Percentiles rank a stretch among this genome's conserved stretches.
These are phyloP conservation scores for Termitomyces sp. DNA, from an alignment of 768 basidiomycete genomes.

Conservation along the genomic window DNA sequence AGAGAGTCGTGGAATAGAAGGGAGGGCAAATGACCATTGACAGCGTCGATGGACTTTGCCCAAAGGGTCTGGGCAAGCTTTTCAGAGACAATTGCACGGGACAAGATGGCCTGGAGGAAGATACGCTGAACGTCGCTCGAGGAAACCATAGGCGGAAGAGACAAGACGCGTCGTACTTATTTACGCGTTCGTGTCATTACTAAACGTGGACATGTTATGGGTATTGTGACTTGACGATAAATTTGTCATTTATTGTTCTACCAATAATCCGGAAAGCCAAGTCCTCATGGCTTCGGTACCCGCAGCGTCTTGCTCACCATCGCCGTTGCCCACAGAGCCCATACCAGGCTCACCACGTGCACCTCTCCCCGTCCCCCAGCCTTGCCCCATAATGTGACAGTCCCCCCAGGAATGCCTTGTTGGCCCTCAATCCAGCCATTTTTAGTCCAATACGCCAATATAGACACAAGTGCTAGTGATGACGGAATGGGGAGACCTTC, in stretches of 20 bases:
- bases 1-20: constrained; percentile 3
- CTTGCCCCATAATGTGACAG: constrained; percentile 70
- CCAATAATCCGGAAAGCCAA: neutral
- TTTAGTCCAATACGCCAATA: constrained; percentile 81
- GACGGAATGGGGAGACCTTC: constrained; percentile 98
- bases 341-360: constrained; percentile 76
- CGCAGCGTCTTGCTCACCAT: constrained; percentile 98
- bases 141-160: constrained; percentile 32
- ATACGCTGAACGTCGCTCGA: constrained; percentile 70
- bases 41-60: constrained; percentile 63
- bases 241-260: constrained; percentile 1
- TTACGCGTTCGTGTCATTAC: constrained; percentile 12
- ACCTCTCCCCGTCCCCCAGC: constrained; percentile 79
- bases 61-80: constrained; percentile 65
- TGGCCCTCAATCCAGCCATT: constrained; percentile 84
- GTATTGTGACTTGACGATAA: no score
- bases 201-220: constrained; percentile 8
- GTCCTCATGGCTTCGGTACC: constrained; percentile 65
- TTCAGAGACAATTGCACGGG: constrained; percentile 65
- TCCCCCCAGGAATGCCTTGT: constrained; percentile 72
- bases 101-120: constrained; percentile 77
- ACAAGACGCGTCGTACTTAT: constrained; percentile 21
- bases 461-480: constrained; percentile 73
- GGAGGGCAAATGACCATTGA: constrained; percentile 51
- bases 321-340: constrained; percentile 85